Evolutionary conservation across 2,329 filamentous ascomycete species (phyloP).

Genomic region (Colletotrichum cuscutae): DNA sequence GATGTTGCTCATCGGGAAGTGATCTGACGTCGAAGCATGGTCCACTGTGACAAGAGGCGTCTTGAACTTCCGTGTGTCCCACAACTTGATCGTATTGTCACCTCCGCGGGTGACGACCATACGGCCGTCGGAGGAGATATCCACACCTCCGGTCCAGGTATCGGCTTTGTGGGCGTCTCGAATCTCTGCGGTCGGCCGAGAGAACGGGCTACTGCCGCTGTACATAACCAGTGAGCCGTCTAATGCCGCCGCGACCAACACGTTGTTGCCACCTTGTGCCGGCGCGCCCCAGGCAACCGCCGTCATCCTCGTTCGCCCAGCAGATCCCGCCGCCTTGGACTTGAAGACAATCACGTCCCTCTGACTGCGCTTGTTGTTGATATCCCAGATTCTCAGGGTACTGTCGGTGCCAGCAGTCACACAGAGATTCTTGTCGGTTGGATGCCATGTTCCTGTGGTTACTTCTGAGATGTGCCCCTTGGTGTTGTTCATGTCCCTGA

Average conservation of each 20-base stretch:
- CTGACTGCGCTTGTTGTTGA: slow-evolving; percentile 89
- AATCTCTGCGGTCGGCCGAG: slow-evolving; percentile 84
- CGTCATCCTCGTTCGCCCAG: slow-evolving; percentile 93
- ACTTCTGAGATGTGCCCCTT: slow-evolving; percentile 96
- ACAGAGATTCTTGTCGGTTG: slow-evolving; percentile 83
- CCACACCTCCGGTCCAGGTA: slow-evolving; percentile 92
- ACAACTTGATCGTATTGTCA: slow-evolving; percentile 92
- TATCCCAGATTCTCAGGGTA: slow-evolving; percentile 95
- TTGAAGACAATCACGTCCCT: slow-evolving; percentile 97
- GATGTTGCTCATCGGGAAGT: slow-evolving; percentile 88
- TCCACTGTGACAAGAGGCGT: slow-evolving; percentile 82
- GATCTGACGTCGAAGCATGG: slow-evolving; percentile 84
- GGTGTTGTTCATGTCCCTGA: slow-evolving; percentile 96
- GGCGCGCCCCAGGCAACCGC: slow-evolving; percentile 87
- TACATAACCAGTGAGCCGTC: slow-evolving; percentile 95
- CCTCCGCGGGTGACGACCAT: slow-evolving; percentile 92
- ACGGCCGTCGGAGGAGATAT: slow-evolving; percentile 89
- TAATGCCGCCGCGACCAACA: slow-evolving; percentile 84
- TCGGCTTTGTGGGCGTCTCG: slow-evolving; percentile 82
- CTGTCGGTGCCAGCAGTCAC: slow-evolving; percentile 95
- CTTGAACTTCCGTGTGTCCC: slow-evolving; percentile 97
- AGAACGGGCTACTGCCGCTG: slow-evolving; percentile 86
- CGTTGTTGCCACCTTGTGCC: slow-evolving; percentile 78
- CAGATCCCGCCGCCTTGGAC: slow-evolving; percentile 86
- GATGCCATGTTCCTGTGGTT: slow-evolving; percentile 90